Evolutionary conservation across 331 rosid genomes (phyloP).

Genomic region (Arachis monticola): DNA sequence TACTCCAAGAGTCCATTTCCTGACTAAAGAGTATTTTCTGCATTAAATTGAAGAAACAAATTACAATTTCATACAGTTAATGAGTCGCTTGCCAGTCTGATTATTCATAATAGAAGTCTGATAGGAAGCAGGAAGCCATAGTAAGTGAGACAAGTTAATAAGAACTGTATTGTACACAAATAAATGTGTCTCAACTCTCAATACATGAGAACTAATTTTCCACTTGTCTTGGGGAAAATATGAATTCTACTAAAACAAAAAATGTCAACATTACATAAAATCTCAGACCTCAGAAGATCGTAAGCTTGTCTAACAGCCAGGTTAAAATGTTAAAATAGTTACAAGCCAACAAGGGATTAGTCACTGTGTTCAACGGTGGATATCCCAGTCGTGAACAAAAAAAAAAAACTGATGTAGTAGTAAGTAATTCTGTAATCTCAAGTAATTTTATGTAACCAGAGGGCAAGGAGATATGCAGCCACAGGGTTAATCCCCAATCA

Average conservation of each 20-base stretch:
- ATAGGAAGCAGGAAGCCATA: constrained; percentile 25
- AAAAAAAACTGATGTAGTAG: too few relatives aligned
- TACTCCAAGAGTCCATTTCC: constrained; percentile 78
- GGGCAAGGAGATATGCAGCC: neutral
- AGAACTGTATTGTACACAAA: constrained; percentile 22
- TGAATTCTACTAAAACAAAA: constrained; percentile 3
- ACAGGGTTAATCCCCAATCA: neutral
- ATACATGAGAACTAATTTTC: constrained; percentile 11
- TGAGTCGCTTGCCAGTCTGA: neutral
- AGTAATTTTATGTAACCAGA: too few relatives aligned
- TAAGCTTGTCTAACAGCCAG: neutral
- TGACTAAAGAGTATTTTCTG: constrained; percentile 82
- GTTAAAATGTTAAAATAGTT: neutral
- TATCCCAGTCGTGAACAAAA: too few relatives aligned
- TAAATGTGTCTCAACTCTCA: neutral
- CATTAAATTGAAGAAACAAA: constrained; percentile 34
- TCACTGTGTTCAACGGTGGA: too few relatives aligned
- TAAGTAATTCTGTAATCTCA: too few relatives aligned
- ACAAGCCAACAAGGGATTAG: too few relatives aligned
- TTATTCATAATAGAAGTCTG: neutral
- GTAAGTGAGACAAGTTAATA: constrained; percentile 10
- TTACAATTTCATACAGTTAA: constrained; percentile 23
- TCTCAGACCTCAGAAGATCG: neutral
- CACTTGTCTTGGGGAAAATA: neutral
- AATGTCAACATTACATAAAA: neutral